Conservation (phyloP, 2,329 filamentous ascomycete species). For the Trichoderma brevicompactum region DNA sequence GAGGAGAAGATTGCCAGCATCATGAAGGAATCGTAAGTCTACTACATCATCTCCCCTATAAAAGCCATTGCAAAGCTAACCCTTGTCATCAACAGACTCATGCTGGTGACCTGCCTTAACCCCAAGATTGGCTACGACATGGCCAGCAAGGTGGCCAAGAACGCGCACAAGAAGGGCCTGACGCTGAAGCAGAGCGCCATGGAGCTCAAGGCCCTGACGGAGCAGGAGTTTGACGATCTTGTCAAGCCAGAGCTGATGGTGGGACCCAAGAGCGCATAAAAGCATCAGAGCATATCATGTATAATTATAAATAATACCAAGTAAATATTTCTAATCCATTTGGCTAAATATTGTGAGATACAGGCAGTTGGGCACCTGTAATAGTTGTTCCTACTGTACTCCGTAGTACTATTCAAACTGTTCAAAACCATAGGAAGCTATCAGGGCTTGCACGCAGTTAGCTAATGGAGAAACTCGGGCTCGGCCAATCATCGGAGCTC, state of each 20-base stretch:
- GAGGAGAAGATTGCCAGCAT: conserved; percentile 89
- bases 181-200: conserved; percentile 93
- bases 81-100: conserved; percentile 64
- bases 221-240: conserved; percentile 86
- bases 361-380: too few relatives aligned
- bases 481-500: too few relatives aligned
- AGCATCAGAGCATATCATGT: not conserved
- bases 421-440: too few relatives aligned
- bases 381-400: too few relatives aligned
- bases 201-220: conserved; percentile 86
- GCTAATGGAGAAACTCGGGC: too few relatives aligned
- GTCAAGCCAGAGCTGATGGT: conserved; percentile 97
- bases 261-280: conserved; percentile 56
- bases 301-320: not conserved
- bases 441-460: too few relatives aligned
- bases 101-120: conserved; percentile 98
- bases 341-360: too few relatives aligned
- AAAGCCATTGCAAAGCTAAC: not conserved
- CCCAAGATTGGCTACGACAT: conserved; percentile 97
- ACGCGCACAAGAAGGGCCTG: conserved; percentile 96
- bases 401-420: too few relatives aligned
- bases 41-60: not conserved
- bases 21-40: conserved; percentile 86
- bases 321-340: not conserved
- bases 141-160: conserved; percentile 96